A percentile compares a stretch with the other conserved stretches of the same genome.
These are phyloP conservation scores for Dactylella cylindrospora DNA, from an alignment of 2,329 filamentous ascomycete species.

Conservation along the genomic window DNA sequence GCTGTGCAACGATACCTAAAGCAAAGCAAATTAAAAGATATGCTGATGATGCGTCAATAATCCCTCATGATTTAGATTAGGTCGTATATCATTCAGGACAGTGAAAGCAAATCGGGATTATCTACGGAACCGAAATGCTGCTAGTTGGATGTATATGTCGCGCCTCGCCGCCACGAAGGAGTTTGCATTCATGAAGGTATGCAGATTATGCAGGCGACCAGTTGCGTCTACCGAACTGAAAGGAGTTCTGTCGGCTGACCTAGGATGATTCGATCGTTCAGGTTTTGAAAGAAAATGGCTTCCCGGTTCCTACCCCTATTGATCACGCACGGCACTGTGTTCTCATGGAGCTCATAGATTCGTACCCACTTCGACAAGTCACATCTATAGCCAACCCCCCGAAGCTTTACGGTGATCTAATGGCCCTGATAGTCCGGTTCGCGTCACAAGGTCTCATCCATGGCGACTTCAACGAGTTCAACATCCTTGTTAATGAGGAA, in stretches of 20 bases:
- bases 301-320: constrained; percentile 84
- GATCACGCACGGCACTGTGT: constrained; percentile 92
- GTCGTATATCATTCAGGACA: constrained; percentile 92
- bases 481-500: constrained; percentile 86
- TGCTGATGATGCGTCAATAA: constrained; percentile 1
- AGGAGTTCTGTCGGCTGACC: constrained; percentile 7
- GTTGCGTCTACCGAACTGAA: constrained; percentile 11
- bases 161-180: constrained; percentile 90
- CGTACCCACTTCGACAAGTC: constrained; percentile 87
- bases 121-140: constrained; percentile 74
- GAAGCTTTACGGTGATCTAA: constrained; percentile 84
- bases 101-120: constrained; percentile 97
- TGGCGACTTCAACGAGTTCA: constrained; percentile 99
- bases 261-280: constrained; percentile 15
- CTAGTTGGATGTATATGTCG: constrained; percentile 98
- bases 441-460: constrained; percentile 89
- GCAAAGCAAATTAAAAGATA: no score
- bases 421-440: constrained; percentile 78
- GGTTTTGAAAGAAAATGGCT: constrained; percentile 74
- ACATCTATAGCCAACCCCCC: constrained; percentile 79
- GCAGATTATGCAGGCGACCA: constrained; percentile 10
- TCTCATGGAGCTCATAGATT: constrained; percentile 91
- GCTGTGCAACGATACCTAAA: constrained; percentile 11
- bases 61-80: constrained; percentile 57
- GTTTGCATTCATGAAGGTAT: constrained; percentile 83